These are phyloP conservation scores for Ajuga reptans DNA, from an alignment of 305 asterid genomes.

Conservation along the genomic window DNA sequence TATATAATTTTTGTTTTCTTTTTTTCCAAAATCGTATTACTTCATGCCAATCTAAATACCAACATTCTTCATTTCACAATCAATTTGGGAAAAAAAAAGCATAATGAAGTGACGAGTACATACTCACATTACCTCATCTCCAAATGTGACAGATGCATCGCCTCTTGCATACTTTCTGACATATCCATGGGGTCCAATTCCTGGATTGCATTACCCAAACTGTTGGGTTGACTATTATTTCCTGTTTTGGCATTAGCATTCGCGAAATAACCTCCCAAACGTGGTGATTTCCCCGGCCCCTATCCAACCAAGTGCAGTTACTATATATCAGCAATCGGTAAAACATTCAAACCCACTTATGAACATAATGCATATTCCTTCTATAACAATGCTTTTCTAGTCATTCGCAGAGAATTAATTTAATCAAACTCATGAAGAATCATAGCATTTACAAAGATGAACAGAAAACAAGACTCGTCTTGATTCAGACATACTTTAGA, in stretches of 20 bases:
- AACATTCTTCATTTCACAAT: background rate
- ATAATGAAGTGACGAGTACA: constrained; percentile 28
- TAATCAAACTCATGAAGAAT: background rate
- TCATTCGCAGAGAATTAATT: background rate
- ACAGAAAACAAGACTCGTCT: background rate
- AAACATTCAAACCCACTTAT: constrained; percentile 11
- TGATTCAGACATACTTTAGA: constrained; percentile 46
- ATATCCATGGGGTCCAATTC: constrained; percentile 91
- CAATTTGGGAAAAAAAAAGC: background rate
- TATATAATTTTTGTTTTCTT: background rate
- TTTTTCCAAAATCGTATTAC: background rate
- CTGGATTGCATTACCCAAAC: constrained; percentile 37
- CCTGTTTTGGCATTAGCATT: constrained; percentile 61
- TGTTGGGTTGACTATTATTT: constrained; percentile 37
- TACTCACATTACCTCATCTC: constrained; percentile 90
- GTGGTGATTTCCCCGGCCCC: constrained; percentile 63
- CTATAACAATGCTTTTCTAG: background rate
- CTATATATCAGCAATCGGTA: constrained; percentile 19
- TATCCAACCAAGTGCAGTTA: constrained; percentile 39
- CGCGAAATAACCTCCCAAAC: constrained; percentile 61
- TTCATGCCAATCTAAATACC: background rate
- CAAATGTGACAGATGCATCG: constrained; percentile 89
- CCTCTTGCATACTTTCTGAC: constrained; percentile 98
- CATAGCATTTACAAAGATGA: background rate
- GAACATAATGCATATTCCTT: background rate